Conservation (phyloP, 139 green algal species). For the Coelastrella sp. region DNA sequence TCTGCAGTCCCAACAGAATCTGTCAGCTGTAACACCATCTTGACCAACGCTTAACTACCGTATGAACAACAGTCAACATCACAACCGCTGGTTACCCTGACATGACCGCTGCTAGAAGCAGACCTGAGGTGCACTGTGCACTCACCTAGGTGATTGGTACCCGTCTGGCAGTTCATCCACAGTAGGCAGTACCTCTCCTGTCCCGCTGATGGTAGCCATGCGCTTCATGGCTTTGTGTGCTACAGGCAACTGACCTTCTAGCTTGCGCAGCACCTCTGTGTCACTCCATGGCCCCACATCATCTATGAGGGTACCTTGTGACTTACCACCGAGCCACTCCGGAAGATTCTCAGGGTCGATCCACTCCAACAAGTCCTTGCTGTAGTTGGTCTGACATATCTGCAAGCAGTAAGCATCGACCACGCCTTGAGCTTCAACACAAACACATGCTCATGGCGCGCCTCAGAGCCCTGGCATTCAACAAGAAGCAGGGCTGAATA, state of each 20-base stretch:
- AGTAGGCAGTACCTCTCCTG: not conserved
- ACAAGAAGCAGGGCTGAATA: no score
- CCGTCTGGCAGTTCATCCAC: slow-evolving; percentile 29
- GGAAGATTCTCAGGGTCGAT: slow-evolving; percentile 83
- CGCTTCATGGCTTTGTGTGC: slow-evolving; percentile 34
- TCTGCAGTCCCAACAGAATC: no score
- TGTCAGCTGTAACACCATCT: no score
- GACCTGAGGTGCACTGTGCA: no score
- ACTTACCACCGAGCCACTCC: slow-evolving; percentile 81
- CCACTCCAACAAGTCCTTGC: slow-evolving; percentile 76
- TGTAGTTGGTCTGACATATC: slow-evolving; percentile 81
- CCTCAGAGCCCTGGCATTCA: no score
- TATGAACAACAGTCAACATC: no score
- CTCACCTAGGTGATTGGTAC: slow-evolving; percentile 50
- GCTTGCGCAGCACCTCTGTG: slow-evolving; percentile 45
- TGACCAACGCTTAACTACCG: no score
- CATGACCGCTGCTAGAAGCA: no score
- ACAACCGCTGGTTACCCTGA: no score
- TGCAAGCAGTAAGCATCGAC: slow-evolving; percentile 44
- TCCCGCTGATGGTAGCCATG: not conserved
- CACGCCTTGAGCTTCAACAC: not conserved
- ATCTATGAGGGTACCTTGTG: slow-evolving; percentile 78
- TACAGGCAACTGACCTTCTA: slow-evolving; percentile 8
- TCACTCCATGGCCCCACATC: slow-evolving; percentile 89
- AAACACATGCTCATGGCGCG: not conserved